phyloP scores from a whole-genome alignment of 345 rosid species.

The Populus simonii region DNA sequence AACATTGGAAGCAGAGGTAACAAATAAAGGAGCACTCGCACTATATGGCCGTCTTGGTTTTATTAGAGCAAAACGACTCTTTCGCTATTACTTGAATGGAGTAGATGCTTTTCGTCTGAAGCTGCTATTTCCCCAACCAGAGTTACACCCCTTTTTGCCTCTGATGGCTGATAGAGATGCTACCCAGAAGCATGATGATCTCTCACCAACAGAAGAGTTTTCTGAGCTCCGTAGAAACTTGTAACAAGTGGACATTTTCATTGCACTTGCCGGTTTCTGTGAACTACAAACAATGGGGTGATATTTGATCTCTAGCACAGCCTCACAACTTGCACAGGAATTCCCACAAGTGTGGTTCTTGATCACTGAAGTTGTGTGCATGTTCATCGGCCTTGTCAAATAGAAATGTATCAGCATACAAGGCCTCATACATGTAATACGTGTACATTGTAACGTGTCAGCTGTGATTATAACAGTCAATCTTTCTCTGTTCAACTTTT shows the following conservation, averaged over 20 bases:
- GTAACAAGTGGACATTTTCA: background rate
- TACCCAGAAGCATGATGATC: constrained; percentile 9
- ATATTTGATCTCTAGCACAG: background rate
- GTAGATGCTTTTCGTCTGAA: constrained; percentile 91
- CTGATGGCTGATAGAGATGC: constrained; percentile 25
- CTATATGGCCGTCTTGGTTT: constrained; percentile 94
- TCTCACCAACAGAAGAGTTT: background rate
- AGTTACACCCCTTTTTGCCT: constrained; percentile 34
- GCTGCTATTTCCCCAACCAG: constrained; percentile 61
- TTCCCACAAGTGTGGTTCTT: background rate
- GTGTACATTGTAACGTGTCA: background rate
- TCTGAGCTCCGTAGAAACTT: background rate
- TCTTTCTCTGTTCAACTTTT: background rate
- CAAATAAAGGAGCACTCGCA: constrained; percentile 94
- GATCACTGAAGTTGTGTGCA: background rate
- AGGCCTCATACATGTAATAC: background rate
- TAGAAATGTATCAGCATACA: background rate
- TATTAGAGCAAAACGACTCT: constrained; percentile 82
- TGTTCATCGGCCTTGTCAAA: background rate
- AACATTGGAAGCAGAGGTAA: constrained; percentile 93
- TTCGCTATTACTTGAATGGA: constrained; percentile 89
- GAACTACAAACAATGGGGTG: background rate
- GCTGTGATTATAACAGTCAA: background rate
- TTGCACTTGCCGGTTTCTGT: background rate
- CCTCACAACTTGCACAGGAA: background rate